Percentiles rank a stretch among this genome's conserved stretches.
These are phyloP conservation scores for Canavalia ensiformis DNA, from an alignment of 306 rosid genomes.

Conservation along the genomic window DNA sequence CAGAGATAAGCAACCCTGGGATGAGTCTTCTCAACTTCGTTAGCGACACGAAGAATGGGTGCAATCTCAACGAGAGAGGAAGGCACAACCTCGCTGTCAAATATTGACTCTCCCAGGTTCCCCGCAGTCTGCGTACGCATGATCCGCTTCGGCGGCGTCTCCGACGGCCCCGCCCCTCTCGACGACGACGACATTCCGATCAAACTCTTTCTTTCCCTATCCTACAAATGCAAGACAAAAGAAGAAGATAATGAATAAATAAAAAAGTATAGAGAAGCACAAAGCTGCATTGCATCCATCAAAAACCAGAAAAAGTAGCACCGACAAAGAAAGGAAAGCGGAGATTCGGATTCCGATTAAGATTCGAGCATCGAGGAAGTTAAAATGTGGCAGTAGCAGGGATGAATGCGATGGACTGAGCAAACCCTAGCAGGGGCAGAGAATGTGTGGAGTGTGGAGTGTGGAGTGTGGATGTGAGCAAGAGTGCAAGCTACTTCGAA, in stretches of 20 bases:
- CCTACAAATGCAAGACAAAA: not conserved
- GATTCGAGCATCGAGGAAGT: constrained; percentile 33
- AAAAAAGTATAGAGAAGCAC: not conserved
- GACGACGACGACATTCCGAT: constrained; percentile 70
- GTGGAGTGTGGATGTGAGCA: not conserved
- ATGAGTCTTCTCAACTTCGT: constrained; percentile 91
- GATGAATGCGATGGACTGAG: constrained; percentile 1
- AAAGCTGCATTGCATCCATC: not conserved
- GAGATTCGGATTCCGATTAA: constrained; percentile 7
- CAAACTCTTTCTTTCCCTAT: not conserved
- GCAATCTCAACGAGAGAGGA: constrained; percentile 92
- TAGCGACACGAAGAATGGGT: constrained; percentile 96
- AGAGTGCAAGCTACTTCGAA: constrained; percentile 58
- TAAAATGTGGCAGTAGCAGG: not conserved
- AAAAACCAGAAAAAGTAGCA: not conserved
- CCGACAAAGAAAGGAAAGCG: not conserved
- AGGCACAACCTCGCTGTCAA: constrained; percentile 95
- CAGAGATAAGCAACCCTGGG: constrained; percentile 98
- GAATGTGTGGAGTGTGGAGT: not conserved
- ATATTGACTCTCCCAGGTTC: constrained; percentile 82
- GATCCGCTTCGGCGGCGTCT: constrained; percentile 74
- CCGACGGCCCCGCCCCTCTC: constrained; percentile 68
- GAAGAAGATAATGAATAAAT: not conserved
- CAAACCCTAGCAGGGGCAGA: constrained; percentile 59
- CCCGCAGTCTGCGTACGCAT: constrained; percentile 92